A percentile compares a stretch with the other conserved stretches of the same genome.
These are phyloP conservation scores for Oryza glaberrima DNA, from an alignment of 176 grass and related monocot species.

Conservation along the genomic window DNA sequence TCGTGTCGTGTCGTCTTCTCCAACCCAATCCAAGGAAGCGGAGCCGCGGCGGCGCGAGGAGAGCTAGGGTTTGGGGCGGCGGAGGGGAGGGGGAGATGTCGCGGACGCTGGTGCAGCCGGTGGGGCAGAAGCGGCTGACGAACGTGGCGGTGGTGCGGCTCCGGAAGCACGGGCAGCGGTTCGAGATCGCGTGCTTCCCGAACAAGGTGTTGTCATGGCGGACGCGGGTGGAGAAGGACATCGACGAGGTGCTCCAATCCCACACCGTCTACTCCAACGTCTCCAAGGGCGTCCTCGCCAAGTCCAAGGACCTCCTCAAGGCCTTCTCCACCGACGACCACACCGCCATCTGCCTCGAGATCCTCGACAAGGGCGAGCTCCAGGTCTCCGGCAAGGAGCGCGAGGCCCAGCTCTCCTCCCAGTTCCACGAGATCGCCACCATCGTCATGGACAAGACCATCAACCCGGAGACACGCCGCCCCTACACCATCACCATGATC, in stretches of 20 bases:
- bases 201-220: conserved; percentile 96
- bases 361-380: conserved; percentile 93
- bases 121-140: conserved; percentile 82
- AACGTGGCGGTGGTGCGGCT: conserved; percentile 91
- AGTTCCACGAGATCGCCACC: conserved; percentile 95
- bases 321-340: conserved; percentile 83
- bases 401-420: conserved; percentile 77
- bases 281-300: conserved; percentile 85
- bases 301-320: conserved; percentile 76
- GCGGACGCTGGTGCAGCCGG: conserved; percentile 75
- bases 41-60: background rate
- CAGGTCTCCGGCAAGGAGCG: conserved; percentile 97
- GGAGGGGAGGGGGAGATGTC: conserved; percentile 37
- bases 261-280: conserved; percentile 85
- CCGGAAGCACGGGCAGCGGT: conserved; percentile 68
- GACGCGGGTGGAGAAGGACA: conserved; percentile 74
- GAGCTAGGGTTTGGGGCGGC: conserved; percentile 1
- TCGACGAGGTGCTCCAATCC: conserved; percentile 87
- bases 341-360: conserved; percentile 79
- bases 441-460: conserved; percentile 97
- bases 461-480: conserved; percentile 71
- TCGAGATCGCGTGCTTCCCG: conserved; percentile 93
- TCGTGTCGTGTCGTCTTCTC: background rate
- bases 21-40: no score
- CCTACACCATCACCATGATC: conserved; percentile 95